Evolutionary conservation across 306 rosid genomes (phyloP).

Genomic region (Benincasa hispida): DNA sequence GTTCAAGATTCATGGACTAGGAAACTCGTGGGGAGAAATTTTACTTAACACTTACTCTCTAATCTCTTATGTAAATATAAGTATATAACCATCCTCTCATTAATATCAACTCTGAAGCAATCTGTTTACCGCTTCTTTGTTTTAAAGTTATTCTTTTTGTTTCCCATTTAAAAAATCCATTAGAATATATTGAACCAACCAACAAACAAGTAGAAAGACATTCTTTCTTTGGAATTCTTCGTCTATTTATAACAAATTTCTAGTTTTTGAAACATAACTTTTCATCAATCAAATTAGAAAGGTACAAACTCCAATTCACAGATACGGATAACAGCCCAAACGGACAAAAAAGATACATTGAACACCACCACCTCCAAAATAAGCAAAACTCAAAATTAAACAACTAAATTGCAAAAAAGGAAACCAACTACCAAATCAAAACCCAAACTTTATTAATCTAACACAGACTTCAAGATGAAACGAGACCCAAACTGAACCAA

Average conservation of each 20-base stretch:
- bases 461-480: neutral
- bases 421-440: neutral
- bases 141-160: neutral
- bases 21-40: neutral
- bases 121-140: neutral
- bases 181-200: neutral
- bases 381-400: neutral
- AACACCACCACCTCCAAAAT: neutral
- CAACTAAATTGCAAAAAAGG: neutral
- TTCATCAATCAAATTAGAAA: neutral
- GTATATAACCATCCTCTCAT: neutral
- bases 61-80: neutral
- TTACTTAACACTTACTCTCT: neutral
- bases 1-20: neutral
- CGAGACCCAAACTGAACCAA: neutral
- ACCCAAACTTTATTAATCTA: neutral
- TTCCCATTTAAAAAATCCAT: neutral
- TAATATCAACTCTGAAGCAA: neutral
- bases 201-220: neutral
- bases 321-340: neutral
- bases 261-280: neutral
- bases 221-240: neutral
- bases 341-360: neutral
- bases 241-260: neutral
- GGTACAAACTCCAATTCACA: neutral